Percentiles rank a stretch among this genome's conserved stretches.
Evolutionary conservation across 768 basidiomycete genomes (phyloP).

Genomic region (Paxillus involutus): DNA sequence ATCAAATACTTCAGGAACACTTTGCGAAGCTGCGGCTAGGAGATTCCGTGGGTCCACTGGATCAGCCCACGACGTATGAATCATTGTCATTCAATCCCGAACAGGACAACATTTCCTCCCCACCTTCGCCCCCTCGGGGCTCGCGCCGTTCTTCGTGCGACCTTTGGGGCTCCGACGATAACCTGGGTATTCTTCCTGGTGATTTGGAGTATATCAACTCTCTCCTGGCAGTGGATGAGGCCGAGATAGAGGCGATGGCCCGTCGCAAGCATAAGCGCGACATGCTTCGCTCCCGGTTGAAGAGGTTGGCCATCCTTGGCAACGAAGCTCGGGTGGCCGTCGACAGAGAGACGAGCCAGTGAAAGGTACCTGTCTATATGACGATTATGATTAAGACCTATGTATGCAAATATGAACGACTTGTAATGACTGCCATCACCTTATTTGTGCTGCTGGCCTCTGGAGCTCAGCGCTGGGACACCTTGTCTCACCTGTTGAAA

Average conservation of each 20-base stretch:
- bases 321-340: slow-evolving; percentile 5
- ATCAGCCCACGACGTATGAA: not conserved
- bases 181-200: not conserved
- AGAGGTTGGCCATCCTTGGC: slow-evolving; percentile 10
- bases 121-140: not conserved
- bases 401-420: not conserved
- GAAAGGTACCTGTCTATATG: not conserved
- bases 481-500: too few relatives aligned
- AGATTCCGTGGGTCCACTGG: slow-evolving; percentile 2
- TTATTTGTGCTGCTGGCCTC: too few relatives aligned
- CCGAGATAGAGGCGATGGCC: not conserved
- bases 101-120: not conserved
- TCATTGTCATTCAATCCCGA: not conserved
- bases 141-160: not conserved
- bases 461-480: too few relatives aligned
- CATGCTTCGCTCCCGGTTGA: slow-evolving; percentile 3
- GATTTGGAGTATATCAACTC: slow-evolving; percentile 1
- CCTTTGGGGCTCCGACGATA: not conserved
- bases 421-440: too few relatives aligned
- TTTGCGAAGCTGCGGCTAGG: not conserved
- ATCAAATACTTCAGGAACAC: not conserved
- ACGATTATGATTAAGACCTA: not conserved
- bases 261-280: slow-evolving; percentile 3
- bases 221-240: not conserved
- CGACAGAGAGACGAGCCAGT: not conserved